Evolutionary conservation across 2,329 filamentous ascomycete species (phyloP).

Genomic region (Neofusicoccum cordaticola): DNA sequence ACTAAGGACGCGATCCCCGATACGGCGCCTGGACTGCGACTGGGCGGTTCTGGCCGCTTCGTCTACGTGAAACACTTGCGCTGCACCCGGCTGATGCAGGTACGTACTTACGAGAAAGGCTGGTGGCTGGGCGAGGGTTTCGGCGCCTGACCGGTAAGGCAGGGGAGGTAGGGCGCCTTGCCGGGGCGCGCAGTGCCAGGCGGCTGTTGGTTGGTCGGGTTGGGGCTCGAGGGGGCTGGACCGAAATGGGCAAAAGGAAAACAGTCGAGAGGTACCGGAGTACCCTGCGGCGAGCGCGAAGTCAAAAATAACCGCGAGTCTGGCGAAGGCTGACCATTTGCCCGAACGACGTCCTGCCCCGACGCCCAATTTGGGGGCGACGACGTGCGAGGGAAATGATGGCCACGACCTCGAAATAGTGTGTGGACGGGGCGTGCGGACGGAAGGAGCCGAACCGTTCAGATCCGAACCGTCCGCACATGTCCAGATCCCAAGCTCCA

Average conservation of each 20-base stretch:
- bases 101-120: neutral
- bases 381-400: neutral
- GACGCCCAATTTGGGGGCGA: neutral
- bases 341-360: no score
- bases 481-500: neutral
- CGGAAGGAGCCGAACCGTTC: constrained; percentile 3
- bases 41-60: neutral
- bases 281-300: no score
- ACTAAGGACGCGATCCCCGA: neutral
- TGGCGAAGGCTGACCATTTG: no score
- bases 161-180: constrained; percentile 4
- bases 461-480: neutral
- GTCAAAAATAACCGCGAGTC: no score
- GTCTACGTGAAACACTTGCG: constrained; percentile 6
- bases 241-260: no score
- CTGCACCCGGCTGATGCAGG: neutral
- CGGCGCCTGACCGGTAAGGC: constrained; percentile 12
- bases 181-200: neutral
- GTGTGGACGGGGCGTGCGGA: neutral
- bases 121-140: neutral
- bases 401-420: neutral
- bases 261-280: no score
- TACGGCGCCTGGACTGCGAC: neutral
- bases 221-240: neutral
- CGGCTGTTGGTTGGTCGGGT: neutral